A percentile compares a stretch with the other conserved stretches of the same genome.
phyloP scores from a whole-genome alignment of 2,329 filamentous ascomycete species.

The Nemania bipapillata region DNA sequence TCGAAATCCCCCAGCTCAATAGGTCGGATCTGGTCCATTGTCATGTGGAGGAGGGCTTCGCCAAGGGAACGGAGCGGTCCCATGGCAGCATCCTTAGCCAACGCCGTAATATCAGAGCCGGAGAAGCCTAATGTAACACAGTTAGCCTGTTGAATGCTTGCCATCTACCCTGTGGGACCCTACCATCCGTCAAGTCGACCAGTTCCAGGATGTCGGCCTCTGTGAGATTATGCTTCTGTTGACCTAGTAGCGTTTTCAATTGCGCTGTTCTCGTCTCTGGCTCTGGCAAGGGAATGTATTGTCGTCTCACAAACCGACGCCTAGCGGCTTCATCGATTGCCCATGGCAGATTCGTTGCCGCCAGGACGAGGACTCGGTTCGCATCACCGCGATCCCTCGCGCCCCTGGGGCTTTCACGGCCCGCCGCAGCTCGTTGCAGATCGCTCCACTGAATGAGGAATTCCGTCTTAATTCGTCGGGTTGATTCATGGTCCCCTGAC shows the following conservation, averaged over 20 bases:
- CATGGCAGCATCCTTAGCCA: constrained; percentile 98
- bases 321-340: constrained; percentile 96
- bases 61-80: constrained; percentile 89
- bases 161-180: not conserved
- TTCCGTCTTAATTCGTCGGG: constrained; percentile 93
- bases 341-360: constrained; percentile 96
- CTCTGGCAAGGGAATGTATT: constrained; percentile 96
- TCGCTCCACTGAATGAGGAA: constrained; percentile 98
- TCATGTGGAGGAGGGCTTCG: constrained; percentile 88
- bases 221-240: constrained; percentile 84
- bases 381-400: constrained; percentile 81
- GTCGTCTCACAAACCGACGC: constrained; percentile 87
- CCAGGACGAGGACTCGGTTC: constrained; percentile 88
- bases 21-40: constrained; percentile 91
- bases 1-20: constrained; percentile 86
- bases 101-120: constrained; percentile 93
- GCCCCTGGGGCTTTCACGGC: constrained; percentile 74
- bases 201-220: constrained; percentile 77
- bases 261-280: constrained; percentile 82
- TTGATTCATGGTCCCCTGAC: constrained; percentile 90
- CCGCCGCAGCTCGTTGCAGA: constrained; percentile 88
- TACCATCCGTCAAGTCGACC: constrained; percentile 86
- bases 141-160: constrained; percentile 16
- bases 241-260: constrained; percentile 79
- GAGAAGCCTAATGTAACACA: constrained; percentile 77